phyloP scores from a whole-genome alignment of 371 early-diverging fungal genomes.

The Apophysomyces variabilis region DNA sequence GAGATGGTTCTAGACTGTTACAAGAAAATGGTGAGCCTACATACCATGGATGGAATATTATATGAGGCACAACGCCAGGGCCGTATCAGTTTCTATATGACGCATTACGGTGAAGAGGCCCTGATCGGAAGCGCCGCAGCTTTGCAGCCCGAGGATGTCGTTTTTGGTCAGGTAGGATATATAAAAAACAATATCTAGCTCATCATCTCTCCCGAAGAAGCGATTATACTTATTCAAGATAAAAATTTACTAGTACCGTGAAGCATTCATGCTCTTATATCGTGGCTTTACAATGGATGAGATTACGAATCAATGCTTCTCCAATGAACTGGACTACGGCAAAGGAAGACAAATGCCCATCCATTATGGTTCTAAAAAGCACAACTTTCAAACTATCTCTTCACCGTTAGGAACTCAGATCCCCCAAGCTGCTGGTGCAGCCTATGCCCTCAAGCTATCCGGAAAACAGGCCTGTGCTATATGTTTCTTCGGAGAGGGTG shows the following conservation, averaged over 20 bases:
- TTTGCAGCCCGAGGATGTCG: conserved; percentile 79
- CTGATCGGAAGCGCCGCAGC: conserved; percentile 93
- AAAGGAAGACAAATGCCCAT: conserved; percentile 99
- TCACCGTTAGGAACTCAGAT: conserved; percentile 97
- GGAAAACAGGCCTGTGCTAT: conserved; percentile 79
- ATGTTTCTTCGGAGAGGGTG: conserved; percentile 98
- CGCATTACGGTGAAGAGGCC: conserved; percentile 97
- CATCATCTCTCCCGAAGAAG: not conserved
- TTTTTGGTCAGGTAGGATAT: conserved; percentile 71
- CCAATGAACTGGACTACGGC: conserved; percentile 86
- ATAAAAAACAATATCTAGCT: too few relatives aligned
- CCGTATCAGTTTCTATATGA: conserved; percentile 98
- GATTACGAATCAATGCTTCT: conserved; percentile 96
- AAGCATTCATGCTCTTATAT: conserved; percentile 91
- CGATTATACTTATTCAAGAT: not conserved
- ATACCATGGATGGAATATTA: conserved; percentile 91
- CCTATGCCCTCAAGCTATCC: conserved; percentile 88
- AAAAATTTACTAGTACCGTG: conserved; percentile 77
- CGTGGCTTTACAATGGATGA: conserved; percentile 93
- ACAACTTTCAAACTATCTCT: conserved; percentile 96
- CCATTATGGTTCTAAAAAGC: conserved; percentile 88
- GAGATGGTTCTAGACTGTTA: conserved; percentile 82
- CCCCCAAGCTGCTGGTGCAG: conserved; percentile 98
- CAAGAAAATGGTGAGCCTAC: conserved; percentile 87
- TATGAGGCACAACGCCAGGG: conserved; percentile 98